A percentile compares a stretch with the other conserved stretches of the same genome.
phyloP scores from a whole-genome alignment of 257 asterid species.

The Forsythia viridissima region DNA sequence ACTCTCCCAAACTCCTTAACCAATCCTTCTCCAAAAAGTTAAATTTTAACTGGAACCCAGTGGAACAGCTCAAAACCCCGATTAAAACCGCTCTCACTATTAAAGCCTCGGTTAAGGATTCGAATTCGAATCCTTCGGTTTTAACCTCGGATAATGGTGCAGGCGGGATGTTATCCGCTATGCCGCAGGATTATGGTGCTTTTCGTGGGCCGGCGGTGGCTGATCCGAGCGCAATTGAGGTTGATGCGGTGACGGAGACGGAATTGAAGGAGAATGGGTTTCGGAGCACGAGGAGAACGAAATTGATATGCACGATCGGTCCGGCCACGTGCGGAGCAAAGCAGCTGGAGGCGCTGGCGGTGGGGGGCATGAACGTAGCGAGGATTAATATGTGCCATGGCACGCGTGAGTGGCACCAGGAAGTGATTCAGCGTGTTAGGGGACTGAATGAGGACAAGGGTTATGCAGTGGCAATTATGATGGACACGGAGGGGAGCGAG shows the following conservation, averaged over 20 bases:
- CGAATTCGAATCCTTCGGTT: slow-evolving; percentile 21
- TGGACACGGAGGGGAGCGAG: slow-evolving; percentile 99
- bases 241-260: slow-evolving; percentile 89
- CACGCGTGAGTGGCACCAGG: slow-evolving; percentile 91
- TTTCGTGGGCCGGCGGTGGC: slow-evolving; percentile 19
- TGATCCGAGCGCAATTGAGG: slow-evolving; percentile 78
- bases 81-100: slow-evolving; percentile 19
- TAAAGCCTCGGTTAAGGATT: slow-evolving; percentile 38
- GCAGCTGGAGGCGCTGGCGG: slow-evolving; percentile 93
- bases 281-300: slow-evolving; percentile 93
- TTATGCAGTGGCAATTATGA: slow-evolving; percentile 95
- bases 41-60: slow-evolving; percentile 1
- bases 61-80: slow-evolving; percentile 20
- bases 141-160: slow-evolving; percentile 54
- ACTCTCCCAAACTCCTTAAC: slow-evolving; percentile 39
- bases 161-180: slow-evolving; percentile 34
- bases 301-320: slow-evolving; percentile 87
- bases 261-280: slow-evolving; percentile 98
- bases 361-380: slow-evolving; percentile 94
- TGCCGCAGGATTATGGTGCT: slow-evolving; percentile 34
- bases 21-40: slow-evolving; percentile 16
- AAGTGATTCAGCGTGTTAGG: slow-evolving; percentile 84
- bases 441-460: slow-evolving; percentile 96
- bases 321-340: slow-evolving; percentile 81
- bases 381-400: slow-evolving; percentile 99